Evolutionary conservation across 2,329 filamentous ascomycete species (phyloP).

Genomic region (Botrytis fragariae): DNA sequence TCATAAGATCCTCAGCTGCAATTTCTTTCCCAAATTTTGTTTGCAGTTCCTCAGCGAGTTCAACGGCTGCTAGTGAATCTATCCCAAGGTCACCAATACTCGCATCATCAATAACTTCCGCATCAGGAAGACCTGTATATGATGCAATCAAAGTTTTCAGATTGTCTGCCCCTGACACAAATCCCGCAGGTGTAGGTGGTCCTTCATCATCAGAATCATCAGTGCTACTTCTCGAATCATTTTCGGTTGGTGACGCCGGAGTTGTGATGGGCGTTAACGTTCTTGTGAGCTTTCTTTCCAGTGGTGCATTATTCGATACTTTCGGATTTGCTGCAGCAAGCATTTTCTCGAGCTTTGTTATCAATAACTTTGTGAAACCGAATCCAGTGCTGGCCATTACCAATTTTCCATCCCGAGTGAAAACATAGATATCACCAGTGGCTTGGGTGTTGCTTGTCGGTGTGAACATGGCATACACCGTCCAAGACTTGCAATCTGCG

Average conservation of each 20-base stretch:
- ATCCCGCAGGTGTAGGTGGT: background rate
- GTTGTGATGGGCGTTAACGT: background rate
- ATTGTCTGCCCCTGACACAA: background rate
- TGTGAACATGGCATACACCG: conserved; percentile 18
- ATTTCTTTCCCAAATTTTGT: conserved; percentile 30
- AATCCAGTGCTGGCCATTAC: background rate
- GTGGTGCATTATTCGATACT: background rate
- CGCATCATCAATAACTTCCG: conserved; percentile 26
- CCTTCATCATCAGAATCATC: conserved; percentile 6
- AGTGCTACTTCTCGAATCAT: background rate
- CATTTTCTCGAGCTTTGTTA: conserved; percentile 1
- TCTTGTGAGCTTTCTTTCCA: background rate
- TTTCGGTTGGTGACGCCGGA: background rate
- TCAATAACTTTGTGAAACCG: conserved; percentile 5
- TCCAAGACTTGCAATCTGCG: conserved; percentile 5
- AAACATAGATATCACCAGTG: conserved; percentile 19
- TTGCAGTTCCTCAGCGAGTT: conserved; percentile 38
- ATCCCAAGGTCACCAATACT: conserved; percentile 40
- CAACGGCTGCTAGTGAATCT: conserved; percentile 41
- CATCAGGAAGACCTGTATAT: conserved; percentile 11
- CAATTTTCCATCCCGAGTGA: conserved; percentile 2
- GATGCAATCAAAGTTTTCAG: background rate
- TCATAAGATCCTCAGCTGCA: background rate
- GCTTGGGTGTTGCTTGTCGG: background rate
- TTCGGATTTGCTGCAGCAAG: conserved; percentile 10